Conservation (phyloP, 306 rosid genomes). For the Rubus parviflorus region DNA sequence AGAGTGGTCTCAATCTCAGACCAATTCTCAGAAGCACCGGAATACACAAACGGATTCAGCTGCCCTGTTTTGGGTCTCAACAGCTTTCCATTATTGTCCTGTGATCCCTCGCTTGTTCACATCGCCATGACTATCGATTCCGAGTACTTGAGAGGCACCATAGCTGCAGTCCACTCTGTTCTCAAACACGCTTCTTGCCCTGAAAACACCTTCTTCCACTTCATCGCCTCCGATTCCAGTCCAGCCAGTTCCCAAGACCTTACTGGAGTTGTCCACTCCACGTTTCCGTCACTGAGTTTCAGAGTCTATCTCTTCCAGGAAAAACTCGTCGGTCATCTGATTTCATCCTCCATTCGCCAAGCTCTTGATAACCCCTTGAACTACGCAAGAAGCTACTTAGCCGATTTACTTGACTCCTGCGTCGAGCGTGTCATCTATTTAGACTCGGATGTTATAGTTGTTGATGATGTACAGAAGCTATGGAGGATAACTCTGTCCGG, state of each 20-base stretch:
- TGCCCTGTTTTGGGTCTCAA: conserved; percentile 35
- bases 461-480: conserved; percentile 66
- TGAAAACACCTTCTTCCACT: conserved; percentile 70
- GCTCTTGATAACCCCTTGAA: conserved; percentile 85
- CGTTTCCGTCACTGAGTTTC: conserved; percentile 69
- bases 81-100: conserved; percentile 14
- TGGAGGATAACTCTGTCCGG: conserved; percentile 54
- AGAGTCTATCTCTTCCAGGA: conserved; percentile 52
- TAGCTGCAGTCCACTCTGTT: conserved; percentile 83
- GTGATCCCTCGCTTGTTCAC: conserved; percentile 66
- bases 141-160: conserved; percentile 71
- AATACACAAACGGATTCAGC: conserved; percentile 47
- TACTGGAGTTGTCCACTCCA: conserved; percentile 33
- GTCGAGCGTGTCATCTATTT: conserved; percentile 74
- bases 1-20: conserved; percentile 2
- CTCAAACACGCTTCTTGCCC: conserved; percentile 80
- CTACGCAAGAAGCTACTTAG: conserved; percentile 86
- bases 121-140: conserved; percentile 79
- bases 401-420: conserved; percentile 68
- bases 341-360: conserved; percentile 71
- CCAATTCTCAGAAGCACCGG: conserved; percentile 64
- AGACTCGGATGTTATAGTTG: conserved; percentile 82
- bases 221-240: conserved; percentile 71
- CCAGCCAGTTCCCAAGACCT: conserved; percentile 32
- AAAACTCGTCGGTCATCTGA: conserved; percentile 49